Evolutionary conservation across 106 monocot species (phyloP), one percentile per base, ranked within the genome.

Genomic region (Dendrobium huoshanense): DNA sequence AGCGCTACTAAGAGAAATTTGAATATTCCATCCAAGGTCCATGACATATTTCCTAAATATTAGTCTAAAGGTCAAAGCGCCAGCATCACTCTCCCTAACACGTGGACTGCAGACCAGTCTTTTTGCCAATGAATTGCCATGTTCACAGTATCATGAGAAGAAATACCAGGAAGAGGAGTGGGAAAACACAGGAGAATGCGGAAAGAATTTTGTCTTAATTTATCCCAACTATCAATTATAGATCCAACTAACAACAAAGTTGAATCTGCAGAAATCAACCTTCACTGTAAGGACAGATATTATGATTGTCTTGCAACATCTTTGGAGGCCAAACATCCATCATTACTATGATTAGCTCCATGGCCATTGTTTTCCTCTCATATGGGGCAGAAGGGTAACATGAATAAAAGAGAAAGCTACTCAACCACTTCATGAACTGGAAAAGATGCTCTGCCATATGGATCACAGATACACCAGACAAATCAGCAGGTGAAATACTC

Each of bases 361-460:
- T 99, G 56, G 99, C 95, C 93, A 99, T 95, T 43, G 81, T 93
- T 91, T 95, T 99, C 83, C 99, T 92, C 83, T 99, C 99, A 81
- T 93, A 99, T 74, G 99, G 99, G 64, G 95, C 99, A 75, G 99
- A 99, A 75, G 93, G 93, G 76, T 99, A 99, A 82, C 99, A 99
- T 2, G 93, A 99, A 56, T 80, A 87, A 74, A 99, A 88, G 75
- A 99, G 92, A 83, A 89, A 92, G 84, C 75, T 77, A 78, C 93
- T 95, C 55, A 99, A 77, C 99, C 99, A 99, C 82, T 87, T 90
- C 87, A 93, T 93, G 77, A 99, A 95, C 31, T 81, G 79, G 79
- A 93, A 93, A 81, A 99, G 95, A 27, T 88, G 84, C 59, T 83
- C 79, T 61, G 99, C 89, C 80, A 86, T 84, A 58, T 83, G 48